These are phyloP conservation scores for Pyrenochaeta sp. DNA, from an alignment of 2,329 filamentous ascomycete genomes.

Conservation along the genomic window DNA sequence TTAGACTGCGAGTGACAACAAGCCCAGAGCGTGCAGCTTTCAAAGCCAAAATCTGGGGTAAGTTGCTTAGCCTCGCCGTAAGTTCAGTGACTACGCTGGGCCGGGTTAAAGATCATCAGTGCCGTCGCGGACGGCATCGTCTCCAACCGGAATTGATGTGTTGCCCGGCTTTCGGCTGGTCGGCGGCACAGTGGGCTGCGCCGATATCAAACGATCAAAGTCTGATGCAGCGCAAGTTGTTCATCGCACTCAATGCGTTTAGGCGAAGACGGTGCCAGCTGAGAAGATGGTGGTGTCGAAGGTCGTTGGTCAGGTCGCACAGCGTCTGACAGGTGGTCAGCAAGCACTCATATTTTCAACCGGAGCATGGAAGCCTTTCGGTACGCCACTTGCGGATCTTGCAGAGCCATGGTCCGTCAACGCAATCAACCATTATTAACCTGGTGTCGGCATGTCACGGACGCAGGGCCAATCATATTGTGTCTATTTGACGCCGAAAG, in stretches of 20 bases:
- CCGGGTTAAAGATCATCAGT: neutral
- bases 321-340: neutral
- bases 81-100: neutral
- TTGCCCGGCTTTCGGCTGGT: neutral
- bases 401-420: constrained; percentile 17
- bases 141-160: too few species aligned
- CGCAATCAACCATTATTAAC: constrained; percentile 26
- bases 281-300: neutral
- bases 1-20: neutral
- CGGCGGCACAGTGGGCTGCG: constrained; percentile 7
- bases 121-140: too few species aligned
- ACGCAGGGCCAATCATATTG: constrained; percentile 32
- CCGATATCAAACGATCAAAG: neutral
- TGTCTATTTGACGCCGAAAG: constrained; percentile 35
- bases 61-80: neutral
- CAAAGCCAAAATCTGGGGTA: neutral
- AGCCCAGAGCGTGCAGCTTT: neutral
- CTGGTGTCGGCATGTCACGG: constrained; percentile 21
- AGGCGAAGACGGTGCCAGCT: neutral
- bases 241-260: too few species aligned
- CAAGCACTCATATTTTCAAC: neutral
- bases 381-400: constrained; percentile 16
- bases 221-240: too few species aligned
- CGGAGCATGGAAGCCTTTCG: constrained; percentile 3
- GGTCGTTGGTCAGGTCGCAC: neutral